A percentile compares a stretch with the other conserved stretches of the same genome.
Conservation (phyloP, 1,284 basidiomycete genomes). For the Tylopilus orsonianus region DNA sequence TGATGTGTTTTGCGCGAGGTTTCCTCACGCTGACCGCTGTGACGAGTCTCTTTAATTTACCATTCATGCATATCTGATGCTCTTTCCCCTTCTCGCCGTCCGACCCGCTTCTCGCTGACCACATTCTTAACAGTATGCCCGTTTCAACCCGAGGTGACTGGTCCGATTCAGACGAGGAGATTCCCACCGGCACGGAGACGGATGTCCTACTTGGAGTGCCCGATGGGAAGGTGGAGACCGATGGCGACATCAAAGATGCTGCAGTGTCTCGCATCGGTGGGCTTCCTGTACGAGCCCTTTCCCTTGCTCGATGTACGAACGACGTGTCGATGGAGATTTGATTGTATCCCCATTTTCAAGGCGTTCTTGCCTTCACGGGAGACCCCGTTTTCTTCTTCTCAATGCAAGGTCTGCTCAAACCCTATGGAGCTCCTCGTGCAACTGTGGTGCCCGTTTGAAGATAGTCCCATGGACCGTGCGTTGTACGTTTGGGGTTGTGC, state of each 20-base stretch:
- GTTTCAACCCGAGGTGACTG: constrained; percentile 53
- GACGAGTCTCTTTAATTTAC: constrained; percentile 70
- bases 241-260: constrained; percentile 62
- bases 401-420: constrained; percentile 66
- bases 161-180: constrained; percentile 77
- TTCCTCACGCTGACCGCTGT: constrained; percentile 53
- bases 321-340: constrained; percentile 30
- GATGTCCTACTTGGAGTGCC: constrained; percentile 74
- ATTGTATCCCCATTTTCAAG: constrained; percentile 42
- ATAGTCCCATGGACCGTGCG: constrained; percentile 76
- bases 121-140: constrained; percentile 35
- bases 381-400: constrained; percentile 53
- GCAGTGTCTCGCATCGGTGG: constrained; percentile 85
- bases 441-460: constrained; percentile 83
- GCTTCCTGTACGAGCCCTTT: constrained; percentile 71
- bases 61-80: constrained; percentile 90
- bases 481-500: constrained; percentile 82
- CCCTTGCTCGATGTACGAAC: constrained; percentile 40
- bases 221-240: constrained; percentile 60
- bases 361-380: constrained; percentile 55
- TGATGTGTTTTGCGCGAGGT: constrained; percentile 57
- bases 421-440: constrained; percentile 80
- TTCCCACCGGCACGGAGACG: constrained; percentile 57
- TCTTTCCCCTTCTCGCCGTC: constrained; percentile 21
- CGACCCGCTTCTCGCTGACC: constrained; percentile 19